Evolutionary conservation across 371 early-diverging fungal genomes (phyloP).

Genomic region (Zychaea mexicana): DNA sequence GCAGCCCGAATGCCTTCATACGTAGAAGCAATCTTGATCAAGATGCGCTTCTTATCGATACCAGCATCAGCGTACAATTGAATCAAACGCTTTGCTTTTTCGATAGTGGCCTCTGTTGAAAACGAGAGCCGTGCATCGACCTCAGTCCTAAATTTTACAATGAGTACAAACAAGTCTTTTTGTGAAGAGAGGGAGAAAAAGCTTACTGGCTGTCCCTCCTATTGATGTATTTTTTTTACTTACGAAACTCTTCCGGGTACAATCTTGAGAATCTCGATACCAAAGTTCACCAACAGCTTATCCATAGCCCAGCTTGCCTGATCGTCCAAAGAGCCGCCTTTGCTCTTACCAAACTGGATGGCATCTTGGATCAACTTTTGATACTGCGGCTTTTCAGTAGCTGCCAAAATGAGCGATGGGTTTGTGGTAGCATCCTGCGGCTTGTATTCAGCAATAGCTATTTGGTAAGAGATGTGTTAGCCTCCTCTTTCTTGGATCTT

Average conservation of each 20-base stretch:
- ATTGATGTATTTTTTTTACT: too few relatives aligned
- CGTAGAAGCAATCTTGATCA: conserved; percentile 98
- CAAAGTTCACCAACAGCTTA: conserved; percentile 97
- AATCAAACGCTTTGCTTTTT: conserved; percentile 91
- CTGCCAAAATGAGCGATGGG: conserved; percentile 96
- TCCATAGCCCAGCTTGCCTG: conserved; percentile 88
- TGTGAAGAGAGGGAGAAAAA: too few relatives aligned
- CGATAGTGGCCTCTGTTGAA: conserved; percentile 89
- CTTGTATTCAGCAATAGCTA: conserved; percentile 96
- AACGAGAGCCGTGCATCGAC: conserved; percentile 97
- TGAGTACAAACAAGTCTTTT: too few relatives aligned
- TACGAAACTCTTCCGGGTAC: conserved; percentile 98
- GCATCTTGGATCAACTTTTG: conserved; percentile 89
- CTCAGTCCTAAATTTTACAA: too few relatives aligned
- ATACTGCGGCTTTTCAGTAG: conserved; percentile 91
- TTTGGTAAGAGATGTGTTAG: neutral
- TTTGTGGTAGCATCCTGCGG: conserved; percentile 99
- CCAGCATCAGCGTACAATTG: conserved; percentile 88
- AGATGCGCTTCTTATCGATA: conserved; percentile 84
- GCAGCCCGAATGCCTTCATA: conserved; percentile 99
- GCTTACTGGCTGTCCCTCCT: too few relatives aligned
- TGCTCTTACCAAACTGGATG: conserved; percentile 80
- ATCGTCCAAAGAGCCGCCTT: conserved; percentile 67
- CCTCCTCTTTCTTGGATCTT: too few relatives aligned
- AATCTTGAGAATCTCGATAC: conserved; percentile 93